phyloP scores from a whole-genome alignment of 208 protist genomes.

The Wallacemonas sp. region DNA sequence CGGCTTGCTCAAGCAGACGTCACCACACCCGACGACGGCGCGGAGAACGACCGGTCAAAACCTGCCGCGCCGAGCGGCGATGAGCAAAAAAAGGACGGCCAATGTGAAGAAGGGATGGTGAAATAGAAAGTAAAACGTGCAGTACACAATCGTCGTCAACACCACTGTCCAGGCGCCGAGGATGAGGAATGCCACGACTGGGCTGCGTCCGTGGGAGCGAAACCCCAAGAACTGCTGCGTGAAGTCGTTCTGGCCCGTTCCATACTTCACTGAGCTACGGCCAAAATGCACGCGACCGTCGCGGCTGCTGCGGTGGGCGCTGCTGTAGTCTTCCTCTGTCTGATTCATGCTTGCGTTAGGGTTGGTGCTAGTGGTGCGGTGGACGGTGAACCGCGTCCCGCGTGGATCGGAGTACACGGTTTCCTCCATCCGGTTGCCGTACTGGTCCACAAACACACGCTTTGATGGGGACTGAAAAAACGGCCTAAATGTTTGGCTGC shows the following conservation, averaged over 20 bases:
- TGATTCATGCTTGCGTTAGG: constrained; percentile 75
- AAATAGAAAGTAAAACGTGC: constrained; percentile 42
- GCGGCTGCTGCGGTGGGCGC: constrained; percentile 24
- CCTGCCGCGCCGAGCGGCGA: constrained; percentile 37
- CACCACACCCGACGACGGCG: too few relatives aligned
- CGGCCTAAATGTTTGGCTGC: constrained; percentile 54
- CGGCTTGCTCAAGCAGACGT: too few relatives aligned
- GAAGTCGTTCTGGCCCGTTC: constrained; percentile 56
- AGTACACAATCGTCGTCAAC: constrained; percentile 51
- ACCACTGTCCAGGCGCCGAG: constrained; percentile 61
- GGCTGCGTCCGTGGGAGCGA: constrained; percentile 69
- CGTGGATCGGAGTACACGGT: constrained; percentile 60
- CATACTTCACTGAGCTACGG: constrained; percentile 41
- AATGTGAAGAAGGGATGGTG: constrained; percentile 72
- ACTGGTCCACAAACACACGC: constrained; percentile 57
- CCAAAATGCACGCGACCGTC: constrained; percentile 69
- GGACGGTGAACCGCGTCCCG: constrained; percentile 74
- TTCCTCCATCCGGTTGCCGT: constrained; percentile 87
- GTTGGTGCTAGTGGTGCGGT: constrained; percentile 49
- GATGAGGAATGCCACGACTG: constrained; percentile 66
- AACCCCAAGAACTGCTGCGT: constrained; percentile 59
- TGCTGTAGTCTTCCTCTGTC: constrained; percentile 53
- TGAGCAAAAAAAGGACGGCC: constrained; percentile 53
- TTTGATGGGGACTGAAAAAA: constrained; percentile 54
- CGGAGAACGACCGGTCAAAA: constrained; percentile 17